Percentiles rank a stretch among this genome's conserved stretches.
Conservation (phyloP, 805 yeast genomes). For the Schizosaccharomyces octosporus region DNA sequence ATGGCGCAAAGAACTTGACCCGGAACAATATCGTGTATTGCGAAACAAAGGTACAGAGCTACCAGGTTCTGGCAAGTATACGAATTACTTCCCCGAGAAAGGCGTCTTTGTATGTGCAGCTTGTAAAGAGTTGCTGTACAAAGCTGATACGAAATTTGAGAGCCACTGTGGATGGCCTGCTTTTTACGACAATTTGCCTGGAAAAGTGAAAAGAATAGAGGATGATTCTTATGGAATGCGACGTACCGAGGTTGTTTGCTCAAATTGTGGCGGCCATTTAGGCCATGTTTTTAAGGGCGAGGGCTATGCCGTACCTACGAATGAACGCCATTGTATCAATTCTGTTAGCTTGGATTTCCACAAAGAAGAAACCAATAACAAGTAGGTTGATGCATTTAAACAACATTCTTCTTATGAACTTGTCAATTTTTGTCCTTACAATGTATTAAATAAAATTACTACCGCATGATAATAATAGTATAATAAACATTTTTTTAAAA, state of each 20-base stretch:
- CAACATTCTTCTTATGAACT: too few relatives aligned
- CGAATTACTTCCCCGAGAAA: conserved; percentile 17
- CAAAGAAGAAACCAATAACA: not conserved
- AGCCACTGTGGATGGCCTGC: conserved; percentile 98
- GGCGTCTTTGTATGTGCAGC: conserved; percentile 75
- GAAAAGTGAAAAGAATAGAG: conserved; percentile 34
- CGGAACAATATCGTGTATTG: conserved; percentile 55
- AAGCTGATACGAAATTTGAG: conserved; percentile 56
- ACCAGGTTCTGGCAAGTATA: conserved; percentile 39
- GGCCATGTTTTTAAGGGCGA: conserved; percentile 92
- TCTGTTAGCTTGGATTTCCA: conserved; percentile 51
- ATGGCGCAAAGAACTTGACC: conserved; percentile 59
- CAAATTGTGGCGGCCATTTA: conserved; percentile 73
- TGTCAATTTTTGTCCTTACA: too few relatives aligned
- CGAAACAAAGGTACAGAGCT: conserved; percentile 53
- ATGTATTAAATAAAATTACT: too few relatives aligned
- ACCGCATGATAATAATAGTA: too few relatives aligned
- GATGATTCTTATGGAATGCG: conserved; percentile 55
- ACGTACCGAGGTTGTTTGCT: conserved; percentile 73
- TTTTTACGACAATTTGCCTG: conserved; percentile 71
- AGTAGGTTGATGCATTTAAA: not conserved
- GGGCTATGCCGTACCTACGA: conserved; percentile 70
- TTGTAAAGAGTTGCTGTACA: conserved; percentile 58
- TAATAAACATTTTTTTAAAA: too few relatives aligned
- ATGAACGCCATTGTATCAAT: conserved; percentile 87